These are phyloP conservation scores for Coelastrella sp. DNA, from an alignment of 139 green algal species.

Conservation along the genomic window DNA sequence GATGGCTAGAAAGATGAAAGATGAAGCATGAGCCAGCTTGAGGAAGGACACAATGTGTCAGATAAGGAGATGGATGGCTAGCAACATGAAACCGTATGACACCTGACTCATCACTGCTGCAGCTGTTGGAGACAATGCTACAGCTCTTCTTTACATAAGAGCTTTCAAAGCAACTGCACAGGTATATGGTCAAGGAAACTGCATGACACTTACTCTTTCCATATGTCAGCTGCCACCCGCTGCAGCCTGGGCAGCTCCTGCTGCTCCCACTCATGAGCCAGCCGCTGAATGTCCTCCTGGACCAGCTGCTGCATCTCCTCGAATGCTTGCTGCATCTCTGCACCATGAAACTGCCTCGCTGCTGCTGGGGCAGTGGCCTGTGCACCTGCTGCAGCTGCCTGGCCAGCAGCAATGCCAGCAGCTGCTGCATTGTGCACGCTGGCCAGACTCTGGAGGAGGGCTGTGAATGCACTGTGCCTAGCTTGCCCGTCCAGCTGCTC, in stretches of 20 bases:
- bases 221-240: neutral
- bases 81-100: too few species aligned
- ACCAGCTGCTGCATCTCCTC: constrained; percentile 1
- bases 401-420: neutral
- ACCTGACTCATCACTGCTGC: too few species aligned
- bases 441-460: neutral
- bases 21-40: too few species aligned
- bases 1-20: too few species aligned
- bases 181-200: neutral
- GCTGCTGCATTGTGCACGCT: constrained; percentile 1
- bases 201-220: neutral
- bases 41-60: too few species aligned
- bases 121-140: too few species aligned
- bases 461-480: neutral
- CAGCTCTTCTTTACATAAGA: too few species aligned
- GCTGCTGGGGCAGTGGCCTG: too few species aligned
- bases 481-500: neutral
- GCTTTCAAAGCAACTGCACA: neutral
- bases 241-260: constrained; percentile 16
- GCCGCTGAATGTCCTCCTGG: neutral
- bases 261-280: neutral
- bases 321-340: neutral
- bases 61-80: too few species aligned
- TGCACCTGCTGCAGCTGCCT: too few species aligned
- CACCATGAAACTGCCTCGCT: neutral